A percentile compares a stretch with the other conserved stretches of the same genome.
phyloP scores from a whole-genome alignment of 1,284 basidiomycete species.

The Sporisorium iseilematis-ciliati region DNA sequence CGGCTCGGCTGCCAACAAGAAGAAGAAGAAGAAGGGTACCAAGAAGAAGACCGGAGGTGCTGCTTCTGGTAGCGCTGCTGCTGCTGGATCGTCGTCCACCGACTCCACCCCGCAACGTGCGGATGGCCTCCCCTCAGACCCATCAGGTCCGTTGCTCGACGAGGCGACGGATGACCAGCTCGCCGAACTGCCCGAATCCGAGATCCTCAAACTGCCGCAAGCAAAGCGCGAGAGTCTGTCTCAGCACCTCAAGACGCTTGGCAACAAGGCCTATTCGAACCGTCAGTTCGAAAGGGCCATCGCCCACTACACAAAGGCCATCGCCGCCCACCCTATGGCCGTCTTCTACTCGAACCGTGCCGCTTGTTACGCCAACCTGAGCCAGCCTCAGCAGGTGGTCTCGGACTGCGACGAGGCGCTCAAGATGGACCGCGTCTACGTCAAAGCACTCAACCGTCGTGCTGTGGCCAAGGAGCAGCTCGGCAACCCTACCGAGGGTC shows the following conservation, averaged over 20 bases:
- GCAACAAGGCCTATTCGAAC: constrained; percentile 87
- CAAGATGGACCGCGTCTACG: constrained; percentile 84
- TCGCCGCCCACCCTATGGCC: constrained; percentile 88
- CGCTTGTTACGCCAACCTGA: constrained; percentile 94
- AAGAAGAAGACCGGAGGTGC: constrained; percentile 43
- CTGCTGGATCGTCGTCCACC: constrained; percentile 21
- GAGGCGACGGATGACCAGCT: constrained; percentile 65
- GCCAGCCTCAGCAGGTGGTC: constrained; percentile 85
- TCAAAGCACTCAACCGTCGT: constrained; percentile 95
- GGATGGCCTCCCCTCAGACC: constrained; percentile 34
- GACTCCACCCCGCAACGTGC: constrained; percentile 34
- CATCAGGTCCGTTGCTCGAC: constrained; percentile 63
- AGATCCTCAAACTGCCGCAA: constrained; percentile 59
- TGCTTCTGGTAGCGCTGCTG: constrained; percentile 5
- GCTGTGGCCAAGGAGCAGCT: constrained; percentile 87
- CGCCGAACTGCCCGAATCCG: constrained; percentile 56
- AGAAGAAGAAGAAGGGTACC: constrained; percentile 65
- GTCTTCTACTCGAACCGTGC: constrained; percentile 98
- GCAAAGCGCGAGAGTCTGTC: constrained; percentile 78
- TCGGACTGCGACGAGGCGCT: constrained; percentile 91
- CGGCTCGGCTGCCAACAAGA: constrained; percentile 37
- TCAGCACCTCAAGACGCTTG: constrained; percentile 84
- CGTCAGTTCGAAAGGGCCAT: constrained; percentile 84
- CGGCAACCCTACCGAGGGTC: constrained; percentile 79
- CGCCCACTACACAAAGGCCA: constrained; percentile 82